Evolutionary conservation across 2,329 filamentous ascomycete species (phyloP), one percentile per base, ranked within the genome.

Genomic region (Fusarium mexicanum): DNA sequence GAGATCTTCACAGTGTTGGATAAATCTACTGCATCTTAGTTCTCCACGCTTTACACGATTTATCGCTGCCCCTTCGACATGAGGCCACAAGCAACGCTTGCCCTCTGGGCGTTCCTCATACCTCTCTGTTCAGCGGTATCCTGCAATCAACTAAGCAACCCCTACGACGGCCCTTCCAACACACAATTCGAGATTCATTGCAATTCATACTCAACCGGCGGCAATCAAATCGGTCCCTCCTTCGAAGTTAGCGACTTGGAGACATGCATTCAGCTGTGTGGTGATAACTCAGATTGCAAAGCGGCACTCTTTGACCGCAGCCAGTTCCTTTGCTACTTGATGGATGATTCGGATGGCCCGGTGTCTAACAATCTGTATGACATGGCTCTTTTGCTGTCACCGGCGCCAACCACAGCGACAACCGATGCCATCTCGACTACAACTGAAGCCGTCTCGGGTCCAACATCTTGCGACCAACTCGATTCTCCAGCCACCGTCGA

Each of bases 231-330:
- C 13, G 46, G 46, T 11, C 0, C 26, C 5, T 20, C 44, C 12
- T 8, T 10, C 8, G 24, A 10, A 0, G 26, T 11, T 11, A 22
- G 2, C 4, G 18, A 10, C 8, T 11, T 48, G 9, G 9, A 2
- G 3, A 6, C 9, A 4, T 48, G 46, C 6, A 48, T 48, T 7
- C 6, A 8, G 0, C 6, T 47, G 2, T 48, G 46, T 22, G 9
- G 8, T 12, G 3, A 0, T 22, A 2, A 1, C 4, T 3, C 26
- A 17, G 1, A 4, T 8, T 48, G 46, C 46, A 31, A 48, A 5
- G 46, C 0, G 0, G 46, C 46, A 8, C 6, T 48, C 6, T 17
- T 48, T 22, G 46, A 48, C 9, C 3, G 4, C 0, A 48, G 20
- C 2, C 46, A 48, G 26, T 2, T 4, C 2, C 9, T 8, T 2